Conservation (phyloP, 192 early-diverging fungal genomes). For the Coemansia sp. region DNA sequence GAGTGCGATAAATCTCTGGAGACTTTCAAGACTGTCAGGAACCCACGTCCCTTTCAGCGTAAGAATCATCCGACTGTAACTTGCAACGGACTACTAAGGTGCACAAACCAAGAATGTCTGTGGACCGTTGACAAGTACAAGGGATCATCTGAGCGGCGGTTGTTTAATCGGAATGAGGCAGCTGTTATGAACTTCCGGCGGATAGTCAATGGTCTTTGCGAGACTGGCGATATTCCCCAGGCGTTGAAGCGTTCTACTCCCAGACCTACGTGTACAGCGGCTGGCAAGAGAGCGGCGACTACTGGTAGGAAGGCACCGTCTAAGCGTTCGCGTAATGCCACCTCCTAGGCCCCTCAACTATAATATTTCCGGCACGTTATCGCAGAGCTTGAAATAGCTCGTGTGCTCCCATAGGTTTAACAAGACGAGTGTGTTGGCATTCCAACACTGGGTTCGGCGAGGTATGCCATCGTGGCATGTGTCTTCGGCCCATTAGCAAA, state of each 20-base stretch:
- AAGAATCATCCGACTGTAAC: background rate
- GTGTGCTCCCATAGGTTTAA: too few species aligned
- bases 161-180: background rate
- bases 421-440: too few species aligned
- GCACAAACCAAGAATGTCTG: conserved; percentile 1
- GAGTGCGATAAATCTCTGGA: background rate
- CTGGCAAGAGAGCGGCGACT: too few species aligned
- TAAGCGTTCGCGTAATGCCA: too few species aligned
- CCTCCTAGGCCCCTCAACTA: too few species aligned
- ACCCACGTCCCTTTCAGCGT: background rate
- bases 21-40: background rate
- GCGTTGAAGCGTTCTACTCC: background rate
- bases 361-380: too few species aligned
- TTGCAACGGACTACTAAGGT: conserved; percentile 18
- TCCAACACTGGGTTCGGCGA: too few species aligned
- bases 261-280: background rate
- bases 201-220: background rate
- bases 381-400: too few species aligned
- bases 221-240: background rate
- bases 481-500: too few species aligned
- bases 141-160: background rate
- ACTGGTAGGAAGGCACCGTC: too few species aligned
- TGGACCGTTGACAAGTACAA: background rate
- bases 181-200: background rate
- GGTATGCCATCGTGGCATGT: too few species aligned